Evolutionary conservation across 345 rosid genomes (phyloP).

Genomic region (Citrus unshiu): DNA sequence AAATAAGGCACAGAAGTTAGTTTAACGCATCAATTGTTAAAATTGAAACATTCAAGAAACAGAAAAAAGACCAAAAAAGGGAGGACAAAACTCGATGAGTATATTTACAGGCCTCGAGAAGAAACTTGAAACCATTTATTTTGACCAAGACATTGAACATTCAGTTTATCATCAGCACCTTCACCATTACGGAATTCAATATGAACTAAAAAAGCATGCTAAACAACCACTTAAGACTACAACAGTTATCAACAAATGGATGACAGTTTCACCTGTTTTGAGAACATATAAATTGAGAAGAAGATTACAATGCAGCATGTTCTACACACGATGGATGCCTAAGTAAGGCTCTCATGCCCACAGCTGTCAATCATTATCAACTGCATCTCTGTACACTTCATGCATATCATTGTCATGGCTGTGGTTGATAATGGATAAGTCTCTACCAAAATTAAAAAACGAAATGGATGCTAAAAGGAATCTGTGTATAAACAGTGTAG

Average conservation of each 20-base stretch:
- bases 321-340: background rate
- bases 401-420: background rate
- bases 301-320: background rate
- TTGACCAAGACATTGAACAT: background rate
- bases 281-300: background rate
- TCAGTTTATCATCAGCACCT: background rate
- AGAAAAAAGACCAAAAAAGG: background rate
- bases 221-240: background rate
- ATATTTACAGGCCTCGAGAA: background rate
- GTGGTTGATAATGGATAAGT: background rate
- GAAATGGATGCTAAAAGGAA: background rate
- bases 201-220: background rate
- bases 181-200: background rate
- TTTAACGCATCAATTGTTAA: background rate
- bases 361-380: background rate
- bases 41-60: background rate
- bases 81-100: background rate
- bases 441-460: background rate
- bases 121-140: background rate
- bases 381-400: background rate
- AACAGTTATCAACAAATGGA: background rate
- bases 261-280: background rate
- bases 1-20: background rate
- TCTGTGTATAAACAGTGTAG: background rate
- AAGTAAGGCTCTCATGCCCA: background rate